These are phyloP conservation scores for Atalantia buxifolia DNA, from an alignment of 345 rosid species.

Conservation along the genomic window DNA sequence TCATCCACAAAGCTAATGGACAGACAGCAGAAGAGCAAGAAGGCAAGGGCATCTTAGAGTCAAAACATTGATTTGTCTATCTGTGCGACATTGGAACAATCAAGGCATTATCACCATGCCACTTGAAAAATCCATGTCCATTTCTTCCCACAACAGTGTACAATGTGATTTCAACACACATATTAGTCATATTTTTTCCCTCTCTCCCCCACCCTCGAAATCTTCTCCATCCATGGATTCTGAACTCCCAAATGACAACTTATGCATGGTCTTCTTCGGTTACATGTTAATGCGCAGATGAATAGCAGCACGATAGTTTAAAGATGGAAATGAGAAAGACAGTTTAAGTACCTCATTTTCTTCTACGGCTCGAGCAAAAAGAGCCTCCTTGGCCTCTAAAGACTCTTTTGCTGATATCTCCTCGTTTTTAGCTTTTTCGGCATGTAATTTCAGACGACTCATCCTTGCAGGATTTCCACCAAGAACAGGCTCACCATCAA, in stretches of 20 bases:
- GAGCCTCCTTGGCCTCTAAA: constrained; percentile 84
- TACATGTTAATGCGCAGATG: neutral
- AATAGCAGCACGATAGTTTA: neutral
- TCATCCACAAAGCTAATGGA: neutral
- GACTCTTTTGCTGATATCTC: constrained; percentile 62
- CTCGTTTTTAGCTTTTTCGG: constrained; percentile 64
- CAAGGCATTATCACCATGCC: neutral
- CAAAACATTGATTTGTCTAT: neutral
- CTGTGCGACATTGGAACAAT: neutral
- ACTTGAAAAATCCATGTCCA: neutral
- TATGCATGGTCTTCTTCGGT: neutral
- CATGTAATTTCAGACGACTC: constrained; percentile 67
- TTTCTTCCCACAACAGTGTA: neutral
- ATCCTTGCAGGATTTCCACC: constrained; percentile 84
- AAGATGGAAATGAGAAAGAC: neutral
- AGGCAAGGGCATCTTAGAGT: too few relatives aligned
- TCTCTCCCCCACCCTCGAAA: neutral
- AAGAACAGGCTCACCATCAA: constrained; percentile 88
- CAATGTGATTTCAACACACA: neutral
- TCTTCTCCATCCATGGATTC: neutral
- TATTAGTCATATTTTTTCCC: too few relatives aligned
- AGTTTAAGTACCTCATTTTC: constrained; percentile 76
- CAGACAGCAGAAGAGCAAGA: too few relatives aligned
- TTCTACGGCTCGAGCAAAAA: constrained; percentile 71
- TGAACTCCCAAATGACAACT: neutral